Base-by-base conservation (phyloP, 2,329 filamentous ascomycete species). In the Metarhizium rileyi region DNA sequence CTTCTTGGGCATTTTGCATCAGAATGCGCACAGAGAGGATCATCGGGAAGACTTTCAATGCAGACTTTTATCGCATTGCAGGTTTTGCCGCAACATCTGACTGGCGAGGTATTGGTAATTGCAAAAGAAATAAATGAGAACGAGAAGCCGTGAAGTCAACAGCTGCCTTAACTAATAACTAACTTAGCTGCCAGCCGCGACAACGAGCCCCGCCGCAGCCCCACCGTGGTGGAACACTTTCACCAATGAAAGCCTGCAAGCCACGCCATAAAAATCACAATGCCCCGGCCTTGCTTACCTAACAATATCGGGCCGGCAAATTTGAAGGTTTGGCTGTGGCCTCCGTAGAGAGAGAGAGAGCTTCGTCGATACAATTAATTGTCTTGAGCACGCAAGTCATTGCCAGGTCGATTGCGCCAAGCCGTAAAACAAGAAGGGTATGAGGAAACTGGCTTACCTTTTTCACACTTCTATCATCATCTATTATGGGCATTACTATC, bases 231-330 rank as follows among this genome's bases (percentile, higher is more conserved):
- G n/a, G 33, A 8, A 16, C 14, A 3, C 20, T 2, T 7, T 16
- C 12, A 16, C 38, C 48, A 47, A 25, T 14, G n/a, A 33, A 20
- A 8, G 6, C 20, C 9, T 18, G 10, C 8, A 7, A 14, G 4
- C 18, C 16, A n/a, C 51, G 54, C 59, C 56, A 59, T 55, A 57
- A 0, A 0, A 1, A 38, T 3, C 25, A 5, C 2, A 4, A n/a
- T 5, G 4, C 3, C 18, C 25, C 40, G 63, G 62, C 59, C 61
- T 61, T 58, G 64, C 64, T 66, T 65, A 66, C 53, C 47, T 66
- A 64, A 66, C 8, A 25, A 4, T 22, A 4, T 14, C 38, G 51
- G 48, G 50, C 53, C 44, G 50, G 55, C 57, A 63, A 64, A 62
- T 64, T 63, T 63, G 58, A 52, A 45, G 46, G 36, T 38, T 33